Base-by-base conservation (phyloP, 2,329 filamentous ascomycete species). In the Monilinia aucupariae region DNA sequence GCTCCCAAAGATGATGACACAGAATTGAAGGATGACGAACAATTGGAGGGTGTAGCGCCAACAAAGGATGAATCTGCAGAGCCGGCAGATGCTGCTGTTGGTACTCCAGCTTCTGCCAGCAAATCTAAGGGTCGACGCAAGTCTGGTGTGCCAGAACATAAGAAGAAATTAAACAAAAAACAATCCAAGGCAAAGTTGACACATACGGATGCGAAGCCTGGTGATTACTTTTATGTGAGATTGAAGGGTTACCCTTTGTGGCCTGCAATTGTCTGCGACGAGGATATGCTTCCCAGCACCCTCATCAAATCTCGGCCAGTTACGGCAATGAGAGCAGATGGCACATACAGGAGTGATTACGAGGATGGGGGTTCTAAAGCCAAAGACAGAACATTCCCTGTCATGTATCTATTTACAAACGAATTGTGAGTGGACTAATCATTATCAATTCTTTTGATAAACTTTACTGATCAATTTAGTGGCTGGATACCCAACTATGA, bases 351-450 rank as follows among this genome's bases (percentile, higher is more conserved):
- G 61, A 90, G 92, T 64, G 90, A 93, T 68, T 97, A 90, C 73
- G 85, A 87, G 48, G 92, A 96, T 71, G 92, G 89, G 65, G 93
- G 90, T 71, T 94, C 94, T 80, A 89, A 92, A 68, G 86, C 84
- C 49, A 85, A 87, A 66, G 92, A 97, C 76, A 85, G 93, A 67
- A 92, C 89, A 37, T 97, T 92, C 74, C 91, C 93, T 6, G 87
- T 97, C 73, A 97, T 97, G 93, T 97, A 96, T 75, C 79, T 97
- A 58, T 82, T 85, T 67, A 96, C 92, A 45, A 97, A 97, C 72
- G 93, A 97, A 81, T 97, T 99, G 94, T 99, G 79, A 85, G 93
- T 85, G 59, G 17, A 22, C 37, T 12, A 12, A 39, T 39, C 37
- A 39, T 12, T 15, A 41, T 30, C 39, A 47, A 45, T 20, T 22